These are phyloP conservation scores for Aureobasidium subglaciale DNA, from an alignment of 2,329 filamentous ascomycete genomes.

Conservation along the genomic window DNA sequence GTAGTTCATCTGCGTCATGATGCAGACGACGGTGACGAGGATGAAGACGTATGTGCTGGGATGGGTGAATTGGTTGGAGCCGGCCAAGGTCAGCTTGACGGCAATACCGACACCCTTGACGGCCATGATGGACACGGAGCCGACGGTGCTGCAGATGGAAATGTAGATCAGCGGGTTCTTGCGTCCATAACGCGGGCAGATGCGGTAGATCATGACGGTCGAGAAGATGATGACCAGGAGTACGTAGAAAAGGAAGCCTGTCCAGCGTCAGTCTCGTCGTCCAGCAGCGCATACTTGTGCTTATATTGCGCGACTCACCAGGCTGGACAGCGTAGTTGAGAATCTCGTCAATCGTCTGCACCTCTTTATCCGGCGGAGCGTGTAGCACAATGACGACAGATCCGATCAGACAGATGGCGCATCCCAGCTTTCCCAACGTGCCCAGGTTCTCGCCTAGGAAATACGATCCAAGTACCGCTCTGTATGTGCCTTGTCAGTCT, in stretches of 20 bases:
- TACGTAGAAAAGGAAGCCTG: constrained; percentile 87
- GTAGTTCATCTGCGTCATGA: constrained; percentile 99
- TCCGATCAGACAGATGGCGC: constrained; percentile 90
- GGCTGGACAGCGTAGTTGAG: constrained; percentile 83
- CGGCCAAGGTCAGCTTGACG: constrained; percentile 84
- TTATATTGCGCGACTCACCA: constrained; percentile 51
- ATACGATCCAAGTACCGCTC: constrained; percentile 88
- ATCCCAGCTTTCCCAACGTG: constrained; percentile 86
- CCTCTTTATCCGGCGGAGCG: constrained; percentile 87
- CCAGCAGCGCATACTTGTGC: background rate
- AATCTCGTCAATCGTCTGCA: constrained; percentile 86
- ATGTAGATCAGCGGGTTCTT: constrained; percentile 94
- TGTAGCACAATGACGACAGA: constrained; percentile 97
- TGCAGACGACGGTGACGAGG: constrained; percentile 87
- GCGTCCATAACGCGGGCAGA: constrained; percentile 84
- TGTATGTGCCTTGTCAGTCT: constrained; percentile 24
- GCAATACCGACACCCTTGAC: constrained; percentile 98
- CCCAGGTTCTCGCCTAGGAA: constrained; percentile 87
- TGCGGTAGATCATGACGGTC: constrained; percentile 89
- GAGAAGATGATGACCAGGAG: constrained; percentile 74
- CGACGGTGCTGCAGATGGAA: constrained; percentile 95
- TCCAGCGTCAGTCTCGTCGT: background rate
- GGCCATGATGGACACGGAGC: constrained; percentile 97
- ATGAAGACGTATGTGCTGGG: constrained; percentile 97
- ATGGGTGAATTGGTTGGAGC: constrained; percentile 91